These are phyloP conservation scores for Fusarium ramigenum DNA, from an alignment of 2,329 filamentous ascomycete species.

Conservation along the genomic window DNA sequence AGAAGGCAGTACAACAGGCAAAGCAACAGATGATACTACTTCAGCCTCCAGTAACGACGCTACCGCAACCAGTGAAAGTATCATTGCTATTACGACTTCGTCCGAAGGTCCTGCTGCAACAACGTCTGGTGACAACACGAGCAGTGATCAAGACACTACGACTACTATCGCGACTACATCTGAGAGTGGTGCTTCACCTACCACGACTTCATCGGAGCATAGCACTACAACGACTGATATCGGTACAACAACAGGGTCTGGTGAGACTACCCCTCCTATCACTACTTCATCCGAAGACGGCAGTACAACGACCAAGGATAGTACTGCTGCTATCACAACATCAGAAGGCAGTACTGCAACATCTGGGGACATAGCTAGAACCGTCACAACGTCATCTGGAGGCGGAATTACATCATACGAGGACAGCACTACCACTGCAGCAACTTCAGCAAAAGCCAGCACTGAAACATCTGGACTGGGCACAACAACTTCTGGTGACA, in stretches of 20 bases:
- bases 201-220: rapidly evolving
- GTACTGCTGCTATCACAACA: background rate
- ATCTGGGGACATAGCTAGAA: background rate
- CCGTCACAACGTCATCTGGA: too few relatives aligned
- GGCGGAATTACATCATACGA: too few relatives aligned
- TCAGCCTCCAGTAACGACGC: too few relatives aligned
- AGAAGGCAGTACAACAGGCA: rapidly evolving
- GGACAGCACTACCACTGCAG: too few relatives aligned
- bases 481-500: background rate
- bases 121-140: rapidly evolving
- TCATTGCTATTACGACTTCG: rapidly evolving
- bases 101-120: rapidly evolving
- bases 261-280: rapidly evolving
- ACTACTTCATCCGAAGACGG: background rate
- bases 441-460: too few relatives aligned
- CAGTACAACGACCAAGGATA: background rate
- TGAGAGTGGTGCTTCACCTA: background rate
- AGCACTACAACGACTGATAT: background rate
- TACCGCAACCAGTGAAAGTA: too few relatives aligned
- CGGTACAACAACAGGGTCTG: rapidly evolving
- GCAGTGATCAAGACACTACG: background rate
- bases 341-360: background rate
- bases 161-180: background rate
- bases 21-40: background rate
- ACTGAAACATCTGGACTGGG: too few relatives aligned